phyloP scores from a whole-genome alignment of 75 land plant genomes.

The Isoetes taiwanensis region DNA sequence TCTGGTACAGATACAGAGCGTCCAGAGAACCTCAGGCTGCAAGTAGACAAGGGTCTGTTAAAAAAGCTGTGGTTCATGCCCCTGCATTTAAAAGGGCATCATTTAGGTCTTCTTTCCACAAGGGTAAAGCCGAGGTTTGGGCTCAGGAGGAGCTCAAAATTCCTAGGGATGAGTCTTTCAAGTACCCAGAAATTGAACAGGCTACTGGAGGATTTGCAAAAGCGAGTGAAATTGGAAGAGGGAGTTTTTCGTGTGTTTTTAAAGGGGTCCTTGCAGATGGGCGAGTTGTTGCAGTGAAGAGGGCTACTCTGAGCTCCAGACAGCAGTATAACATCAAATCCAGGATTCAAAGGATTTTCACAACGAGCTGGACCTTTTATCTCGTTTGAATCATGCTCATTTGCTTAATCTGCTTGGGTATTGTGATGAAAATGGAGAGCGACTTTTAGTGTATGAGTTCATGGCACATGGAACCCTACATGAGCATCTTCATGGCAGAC shows the following conservation, averaged over 20 bases:
- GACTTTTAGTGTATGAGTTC: slow-evolving; percentile 83
- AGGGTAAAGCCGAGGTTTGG: slow-evolving; percentile 29
- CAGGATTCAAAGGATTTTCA: slow-evolving; percentile 54
- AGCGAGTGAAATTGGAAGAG: slow-evolving; percentile 53
- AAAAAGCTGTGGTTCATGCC: slow-evolving; percentile 13
- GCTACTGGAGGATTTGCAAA: slow-evolving; percentile 60
- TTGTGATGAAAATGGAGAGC: slow-evolving; percentile 67
- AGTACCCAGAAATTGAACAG: slow-evolving; percentile 50
- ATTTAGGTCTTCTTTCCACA: slow-evolving; percentile 16
- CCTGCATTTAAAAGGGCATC: not conserved
- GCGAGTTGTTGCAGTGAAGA: slow-evolving; percentile 69
- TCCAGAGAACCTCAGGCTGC: slow-evolving; percentile 1
- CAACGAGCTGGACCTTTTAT: slow-evolving; percentile 64
- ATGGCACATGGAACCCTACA: slow-evolving; percentile 79
- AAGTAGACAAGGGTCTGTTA: not conserved
- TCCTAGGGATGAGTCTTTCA: slow-evolving; percentile 45
- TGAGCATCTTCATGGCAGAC: slow-evolving; percentile 61
- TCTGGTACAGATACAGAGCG: slow-evolving; percentile 53
- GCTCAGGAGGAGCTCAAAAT: slow-evolving; percentile 44
- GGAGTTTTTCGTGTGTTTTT: slow-evolving; percentile 76
- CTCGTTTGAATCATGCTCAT: slow-evolving; percentile 80
- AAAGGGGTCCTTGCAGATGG: slow-evolving; percentile 62
- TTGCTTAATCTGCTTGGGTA: slow-evolving; percentile 73
- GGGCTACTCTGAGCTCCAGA: too few relatives aligned
- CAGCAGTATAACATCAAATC: not conserved